Conservation (phyloP, 108 stramenopile species). For the Cyclotella baltica region DNA sequence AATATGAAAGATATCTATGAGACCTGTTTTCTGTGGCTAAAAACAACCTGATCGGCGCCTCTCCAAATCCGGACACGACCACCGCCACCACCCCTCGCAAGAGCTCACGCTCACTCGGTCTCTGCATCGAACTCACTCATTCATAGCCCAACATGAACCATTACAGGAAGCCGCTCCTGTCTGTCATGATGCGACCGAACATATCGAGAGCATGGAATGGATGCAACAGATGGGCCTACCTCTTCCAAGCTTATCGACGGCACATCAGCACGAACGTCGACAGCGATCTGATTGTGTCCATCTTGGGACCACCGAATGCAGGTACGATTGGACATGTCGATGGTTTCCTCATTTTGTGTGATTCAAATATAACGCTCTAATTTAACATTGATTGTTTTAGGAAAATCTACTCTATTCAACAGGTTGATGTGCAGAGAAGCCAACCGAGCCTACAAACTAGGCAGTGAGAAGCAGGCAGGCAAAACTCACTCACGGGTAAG, state of each 20-base stretch:
- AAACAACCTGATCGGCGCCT: no score
- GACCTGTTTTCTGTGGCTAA: no score
- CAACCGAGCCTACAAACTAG: conserved; percentile 69
- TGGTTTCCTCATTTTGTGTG: neutral
- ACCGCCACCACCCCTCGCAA: no score
- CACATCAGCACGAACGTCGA: conserved; percentile 39
- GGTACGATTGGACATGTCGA: conserved; percentile 18
- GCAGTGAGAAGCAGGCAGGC: conserved; percentile 52
- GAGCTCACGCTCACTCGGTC: no score
- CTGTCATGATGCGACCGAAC: neutral
- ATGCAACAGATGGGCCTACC: neutral
- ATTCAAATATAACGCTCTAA: neutral
- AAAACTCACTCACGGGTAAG: conserved; percentile 45
- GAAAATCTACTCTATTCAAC: conserved; percentile 91
- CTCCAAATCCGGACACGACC: no score
- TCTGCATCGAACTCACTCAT: no score
- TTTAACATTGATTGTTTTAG: conserved; percentile 1
- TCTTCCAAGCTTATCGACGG: neutral
- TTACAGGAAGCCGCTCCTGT: neutral
- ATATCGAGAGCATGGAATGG: neutral
- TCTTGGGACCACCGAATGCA: conserved; percentile 93
- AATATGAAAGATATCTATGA: no score
- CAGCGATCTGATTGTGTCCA: conserved; percentile 63
- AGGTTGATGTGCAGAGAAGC: conserved; percentile 80
- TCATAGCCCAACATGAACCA: neutral